Conservation (phyloP, 805 yeast genomes). For the Sugiyamaella boreocaroliniensis region DNA sequence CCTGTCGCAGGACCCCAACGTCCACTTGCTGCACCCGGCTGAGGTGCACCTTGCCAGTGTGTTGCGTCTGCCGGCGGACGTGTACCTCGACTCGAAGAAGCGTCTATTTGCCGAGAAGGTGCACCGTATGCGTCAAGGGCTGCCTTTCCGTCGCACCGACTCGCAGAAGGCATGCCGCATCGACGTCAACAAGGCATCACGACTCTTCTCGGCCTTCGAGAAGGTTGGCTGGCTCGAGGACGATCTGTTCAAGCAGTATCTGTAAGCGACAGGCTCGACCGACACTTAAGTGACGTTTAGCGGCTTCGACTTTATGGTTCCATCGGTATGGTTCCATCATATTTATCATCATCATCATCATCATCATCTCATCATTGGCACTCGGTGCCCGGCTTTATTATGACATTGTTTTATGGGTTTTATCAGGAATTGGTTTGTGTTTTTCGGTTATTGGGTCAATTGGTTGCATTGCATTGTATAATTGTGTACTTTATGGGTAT, state of each 20-base stretch:
- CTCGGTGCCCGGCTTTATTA: not conserved
- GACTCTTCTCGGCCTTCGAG: slow-evolving; percentile 85
- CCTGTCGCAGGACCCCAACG: slow-evolving; percentile 67
- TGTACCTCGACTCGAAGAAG: slow-evolving; percentile 71
- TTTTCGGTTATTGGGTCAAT: not conserved
- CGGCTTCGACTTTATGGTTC: not conserved
- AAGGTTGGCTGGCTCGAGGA: slow-evolving; percentile 90
- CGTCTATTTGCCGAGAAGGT: slow-evolving; percentile 87
- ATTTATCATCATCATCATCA: too few relatives aligned
- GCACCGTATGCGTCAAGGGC: slow-evolving; percentile 55
- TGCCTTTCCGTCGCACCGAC: slow-evolving; percentile 91
- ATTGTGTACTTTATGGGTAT: not conserved
- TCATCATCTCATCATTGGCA: not conserved
- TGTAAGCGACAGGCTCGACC: slow-evolving; percentile 19
- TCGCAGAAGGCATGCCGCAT: slow-evolving; percentile 97
- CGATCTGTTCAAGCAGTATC: slow-evolving; percentile 48
- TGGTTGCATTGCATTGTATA: not conserved
- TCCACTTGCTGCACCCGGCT: slow-evolving; percentile 77
- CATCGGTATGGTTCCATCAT: not conserved
- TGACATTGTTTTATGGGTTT: not conserved
- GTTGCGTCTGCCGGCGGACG: slow-evolving; percentile 80
- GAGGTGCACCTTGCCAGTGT: slow-evolving; percentile 80
- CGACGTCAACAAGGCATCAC: slow-evolving; percentile 92
- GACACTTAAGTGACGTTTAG: not conserved
- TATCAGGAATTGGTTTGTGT: not conserved